phyloP scores from a whole-genome alignment of 2,329 filamentous ascomycete genomes.

The Fusarium sp. region DNA sequence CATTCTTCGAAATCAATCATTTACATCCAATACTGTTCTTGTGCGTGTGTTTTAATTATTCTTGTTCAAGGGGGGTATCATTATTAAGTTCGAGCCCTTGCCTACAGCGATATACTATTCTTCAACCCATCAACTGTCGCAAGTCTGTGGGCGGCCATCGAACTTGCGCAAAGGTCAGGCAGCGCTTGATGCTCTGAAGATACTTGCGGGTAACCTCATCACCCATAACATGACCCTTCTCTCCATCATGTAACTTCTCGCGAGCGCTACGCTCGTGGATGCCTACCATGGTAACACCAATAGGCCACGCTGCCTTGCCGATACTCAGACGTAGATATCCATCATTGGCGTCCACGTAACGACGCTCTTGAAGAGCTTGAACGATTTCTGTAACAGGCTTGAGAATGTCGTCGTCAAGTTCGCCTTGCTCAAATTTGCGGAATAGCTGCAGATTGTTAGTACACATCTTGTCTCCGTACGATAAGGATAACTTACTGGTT shows the following conservation, averaged over 20 bases:
- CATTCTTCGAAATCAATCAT: slow-evolving; percentile 15
- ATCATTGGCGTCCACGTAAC: slow-evolving; percentile 96
- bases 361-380: slow-evolving; percentile 83
- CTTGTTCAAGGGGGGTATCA: slow-evolving; percentile 35
- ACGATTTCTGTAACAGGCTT: slow-evolving; percentile 91
- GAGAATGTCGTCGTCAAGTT: slow-evolving; percentile 80
- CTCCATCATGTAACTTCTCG: slow-evolving; percentile 90
- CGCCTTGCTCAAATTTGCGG: slow-evolving; percentile 82
- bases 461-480: too few relatives aligned
- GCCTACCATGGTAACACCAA: slow-evolving; percentile 99
- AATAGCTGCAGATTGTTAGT: slow-evolving; percentile 67
- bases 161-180: slow-evolving; percentile 94
- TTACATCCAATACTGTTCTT: background rate
- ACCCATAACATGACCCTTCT: slow-evolving; percentile 94
- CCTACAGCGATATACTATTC: background rate
- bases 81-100: slow-evolving; percentile 9
- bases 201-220: slow-evolving; percentile 96
- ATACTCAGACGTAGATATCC: slow-evolving; percentile 93
- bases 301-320: slow-evolving; percentile 97
- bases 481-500: slow-evolving; percentile 61
- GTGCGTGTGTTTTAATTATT: background rate
- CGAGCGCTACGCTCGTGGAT: slow-evolving; percentile 96
- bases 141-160: slow-evolving; percentile 95
- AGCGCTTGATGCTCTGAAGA: slow-evolving; percentile 96
- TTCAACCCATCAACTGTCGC: slow-evolving; percentile 86